Evolutionary conservation across 2,329 filamentous ascomycete genomes (phyloP), one percentile per base, ranked within the genome.

Genomic region (Aspergillus awamori): DNA sequence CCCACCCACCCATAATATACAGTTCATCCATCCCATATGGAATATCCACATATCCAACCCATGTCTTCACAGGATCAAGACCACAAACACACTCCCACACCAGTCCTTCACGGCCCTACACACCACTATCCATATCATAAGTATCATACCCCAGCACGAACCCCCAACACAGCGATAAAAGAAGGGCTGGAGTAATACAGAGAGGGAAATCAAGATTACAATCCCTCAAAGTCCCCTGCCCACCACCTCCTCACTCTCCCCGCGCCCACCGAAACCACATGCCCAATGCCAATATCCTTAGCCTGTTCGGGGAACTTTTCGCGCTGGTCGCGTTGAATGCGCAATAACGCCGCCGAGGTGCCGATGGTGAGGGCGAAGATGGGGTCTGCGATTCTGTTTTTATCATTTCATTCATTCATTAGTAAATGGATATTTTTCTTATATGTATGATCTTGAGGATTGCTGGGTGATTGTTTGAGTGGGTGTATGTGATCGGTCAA

Each of bases 241-340:
- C 77, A 79, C 77, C 77, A 80, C 53, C 72, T 69, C 60, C 68
- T 69, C 41, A 77, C 57, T 56, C 77, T 69, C 36, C 68, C 67
- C 22, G 64, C 65, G 2, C 75, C 77, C 52, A 71, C 57, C 30
- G 67, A 65, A 38, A 74, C 39, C 15, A 79, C 64, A 36, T 64
- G 66, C 22, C 70, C 68, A 22, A 72, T 70, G 8, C 69, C 67
- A 39, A 76, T 71, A 52, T 77, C 72, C 8, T 70, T 66, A 15
- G 76, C 74, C 30, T 70, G 68, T 28, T 76, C 71, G 4, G 76
- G 79, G 47, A 76, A 70, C 65, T 80, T 79, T 64, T 84, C 82
- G 45, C 73, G 77, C 70, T 86, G 80, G 64, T 86, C 84, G 11
- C 83, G 79, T 59, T 80, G 81, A 65, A 86, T 83, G n/a, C 83